Evolutionary conservation across 2,329 filamentous ascomycete genomes (phyloP), one percentile per base, ranked within the genome.

Genomic region (Sphaceloma murrayae): DNA sequence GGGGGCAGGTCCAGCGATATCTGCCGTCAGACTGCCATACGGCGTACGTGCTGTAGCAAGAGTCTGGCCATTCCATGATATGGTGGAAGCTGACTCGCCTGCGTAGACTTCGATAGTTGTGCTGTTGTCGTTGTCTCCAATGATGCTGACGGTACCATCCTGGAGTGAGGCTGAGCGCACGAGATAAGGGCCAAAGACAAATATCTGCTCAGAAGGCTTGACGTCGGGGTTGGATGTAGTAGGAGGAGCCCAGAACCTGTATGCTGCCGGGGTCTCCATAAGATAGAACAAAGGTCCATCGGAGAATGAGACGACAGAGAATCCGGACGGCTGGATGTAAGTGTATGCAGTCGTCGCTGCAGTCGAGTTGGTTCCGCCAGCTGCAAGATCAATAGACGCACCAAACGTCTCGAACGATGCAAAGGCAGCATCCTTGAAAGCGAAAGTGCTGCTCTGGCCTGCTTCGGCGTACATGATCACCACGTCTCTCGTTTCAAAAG

Each of bases 161-260:
- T 73, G 62, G 13, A 58, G 22, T 16, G 51, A 50, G 7, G 54
- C 61, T 43, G 53, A 52, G 4, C 63, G 61, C 8, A 66, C 62
- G 1, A 65, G 57, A 47, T 67, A 67, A 10, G 65, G 64, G 0
- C 64, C 64, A 16, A 62, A 55, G 1, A 65, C 62, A 13, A 67
- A 57, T 3, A 66, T 56, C 26, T 75, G 70, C 48, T 73, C 55
- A 39, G 66, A 52, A 0, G 69, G 61, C 1, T 57, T 55, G 0
- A 68, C 65, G 30, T 65, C 56, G 0, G 73, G 73, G 45, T 69
- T 60, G 1, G 52, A 53, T 0, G 67, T 67, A 5, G 74, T 60
- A 1, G 67, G 60, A 3, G 73, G 67, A 2, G 73, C 73, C 60
- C 71, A 77, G 54, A 77, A 74, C 4, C 67, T 69, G 67, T 70